Evolutionary conservation across 129 eudicot genomes (phyloP), one percentile per base, ranked within the genome.

Genomic region (Smallanthus sonchifolius): DNA sequence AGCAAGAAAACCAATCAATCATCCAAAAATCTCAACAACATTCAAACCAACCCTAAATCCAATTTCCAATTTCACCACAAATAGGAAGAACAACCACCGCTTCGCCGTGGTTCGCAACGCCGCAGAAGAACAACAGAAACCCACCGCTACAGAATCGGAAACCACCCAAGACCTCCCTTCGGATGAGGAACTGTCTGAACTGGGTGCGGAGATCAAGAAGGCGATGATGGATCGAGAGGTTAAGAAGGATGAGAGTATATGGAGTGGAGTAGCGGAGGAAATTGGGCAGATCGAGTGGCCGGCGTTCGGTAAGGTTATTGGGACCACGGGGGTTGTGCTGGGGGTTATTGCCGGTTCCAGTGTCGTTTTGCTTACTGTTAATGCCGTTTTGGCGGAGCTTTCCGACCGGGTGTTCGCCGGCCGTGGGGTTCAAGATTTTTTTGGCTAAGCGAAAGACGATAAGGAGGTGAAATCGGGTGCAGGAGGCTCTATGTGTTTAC

Each of bases 291-390:
- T 91, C 37, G 97, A 94, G 86, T 88, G 97, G 96, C 99, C 94
- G 48, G 82, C 79, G 59, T 94, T 94, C 45, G 60, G 28, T 34
- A 91, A 87, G 72, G 99, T 91, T 0, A 24, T 91, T 65, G 91
- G 91, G 20, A 88, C 92, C 0, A 95, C 97, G 20, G 97, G 94
- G 3, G 90, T 95, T 24, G 99, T 95, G 39, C 37, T 90, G 11
- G 92, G 91, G 2, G 97, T 94, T 34, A 90, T 93, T 63, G 98
- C 89, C 4, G 97, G 96, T 8, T 88, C 97, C 4, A 88, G 96
- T 70, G 88, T 90, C 76, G 97, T 90, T 76, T 82, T 94, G 89
- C 82, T 88, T 17, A 90, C 98, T 65, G 88, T 94, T 54, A 90
- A 94, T 82, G 97, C 96, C 81, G 84, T 94, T 72, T 79, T 94